A percentile compares a stretch with the other conserved stretches of the same genome.
Evolutionary conservation across 2,329 filamentous ascomycete genomes (phyloP).

Genomic region (Fusarium oxysporum): DNA sequence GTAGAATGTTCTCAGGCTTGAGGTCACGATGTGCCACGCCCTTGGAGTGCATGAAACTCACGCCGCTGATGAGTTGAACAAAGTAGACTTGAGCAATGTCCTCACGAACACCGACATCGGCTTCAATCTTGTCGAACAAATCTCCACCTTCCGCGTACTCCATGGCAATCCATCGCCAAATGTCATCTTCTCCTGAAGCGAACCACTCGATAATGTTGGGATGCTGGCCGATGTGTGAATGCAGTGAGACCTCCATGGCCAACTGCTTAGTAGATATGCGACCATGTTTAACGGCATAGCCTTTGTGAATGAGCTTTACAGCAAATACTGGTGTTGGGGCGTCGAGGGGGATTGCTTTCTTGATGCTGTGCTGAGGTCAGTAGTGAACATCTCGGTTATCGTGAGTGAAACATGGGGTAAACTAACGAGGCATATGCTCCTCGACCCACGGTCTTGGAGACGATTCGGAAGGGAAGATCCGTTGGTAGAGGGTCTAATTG

Average conservation of each 20-base stretch:
- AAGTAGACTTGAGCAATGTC: slow-evolving; percentile 98
- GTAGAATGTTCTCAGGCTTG: slow-evolving; percentile 94
- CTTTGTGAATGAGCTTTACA: slow-evolving; percentile 98
- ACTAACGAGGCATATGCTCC: slow-evolving; percentile 96
- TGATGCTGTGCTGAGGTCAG: slow-evolving; percentile 71
- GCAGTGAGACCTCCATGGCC: slow-evolving; percentile 89
- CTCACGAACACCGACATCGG: slow-evolving; percentile 92
- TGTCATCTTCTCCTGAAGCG: slow-evolving; percentile 82
- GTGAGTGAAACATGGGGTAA: slow-evolving; percentile 14
- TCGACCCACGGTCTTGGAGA: slow-evolving; percentile 96
- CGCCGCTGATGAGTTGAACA: slow-evolving; percentile 86
- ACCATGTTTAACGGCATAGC: slow-evolving; percentile 89
- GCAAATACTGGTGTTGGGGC: slow-evolving; percentile 83
- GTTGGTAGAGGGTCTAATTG: slow-evolving; percentile 87
- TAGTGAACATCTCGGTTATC: slow-evolving; percentile 6
- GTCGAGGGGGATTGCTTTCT: slow-evolving; percentile 86
- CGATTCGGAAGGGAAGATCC: slow-evolving; percentile 90
- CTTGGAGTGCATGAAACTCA: slow-evolving; percentile 95
- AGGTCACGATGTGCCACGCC: slow-evolving; percentile 93
- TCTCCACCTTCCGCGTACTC: slow-evolving; percentile 96
- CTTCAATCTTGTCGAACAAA: slow-evolving; percentile 99
- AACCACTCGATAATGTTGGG: slow-evolving; percentile 95
- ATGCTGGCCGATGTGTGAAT: slow-evolving; percentile 89
- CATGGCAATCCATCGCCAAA: slow-evolving; percentile 99
- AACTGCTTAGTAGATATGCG: slow-evolving; percentile 91